A percentile compares a stretch with the other conserved stretches of the same genome.
These are phyloP conservation scores for Leishmania braziliensis DNA, from an alignment of 208 protist genomes.

Conservation along the genomic window DNA sequence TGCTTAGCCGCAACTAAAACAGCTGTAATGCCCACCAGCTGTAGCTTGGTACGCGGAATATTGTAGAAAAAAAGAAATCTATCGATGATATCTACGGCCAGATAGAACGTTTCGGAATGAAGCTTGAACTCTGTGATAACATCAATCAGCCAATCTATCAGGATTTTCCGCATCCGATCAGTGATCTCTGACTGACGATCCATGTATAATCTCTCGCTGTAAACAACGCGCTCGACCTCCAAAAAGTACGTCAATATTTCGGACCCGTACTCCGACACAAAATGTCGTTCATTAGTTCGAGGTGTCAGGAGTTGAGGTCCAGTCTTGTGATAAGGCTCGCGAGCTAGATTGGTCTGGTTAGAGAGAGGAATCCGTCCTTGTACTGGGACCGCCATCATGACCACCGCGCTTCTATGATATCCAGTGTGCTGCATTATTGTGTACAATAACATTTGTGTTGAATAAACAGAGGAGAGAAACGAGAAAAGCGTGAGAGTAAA, in stretches of 20 bases:
- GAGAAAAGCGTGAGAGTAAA: background rate
- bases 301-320: background rate
- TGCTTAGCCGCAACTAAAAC: slow-evolving; percentile 92
- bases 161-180: slow-evolving; percentile 94
- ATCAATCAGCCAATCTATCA: slow-evolving; percentile 98
- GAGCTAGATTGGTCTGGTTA: slow-evolving; percentile 40
- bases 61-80: slow-evolving; percentile 75
- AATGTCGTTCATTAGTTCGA: slow-evolving; percentile 10
- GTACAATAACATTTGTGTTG: background rate
- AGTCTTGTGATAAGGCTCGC: slow-evolving; percentile 15
- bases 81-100: slow-evolving; percentile 97
- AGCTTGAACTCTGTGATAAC: slow-evolving; percentile 95
- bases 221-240: slow-evolving; percentile 54
- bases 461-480: background rate
- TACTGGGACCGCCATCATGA: slow-evolving; percentile 19
- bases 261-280: slow-evolving; percentile 53
- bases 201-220: slow-evolving; percentile 55
- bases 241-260: slow-evolving; percentile 81
- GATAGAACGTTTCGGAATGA: slow-evolving; percentile 95
- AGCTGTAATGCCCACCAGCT: slow-evolving; percentile 88
- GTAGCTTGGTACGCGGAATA: slow-evolving; percentile 70
- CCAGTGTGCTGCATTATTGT: background rate
- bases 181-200: slow-evolving; percentile 91
- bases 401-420: slow-evolving; percentile 14
- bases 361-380: slow-evolving; percentile 27